These are phyloP conservation scores for Aureobasidium sp. DNA, from an alignment of 2,329 filamentous ascomycete species.

Conservation along the genomic window DNA sequence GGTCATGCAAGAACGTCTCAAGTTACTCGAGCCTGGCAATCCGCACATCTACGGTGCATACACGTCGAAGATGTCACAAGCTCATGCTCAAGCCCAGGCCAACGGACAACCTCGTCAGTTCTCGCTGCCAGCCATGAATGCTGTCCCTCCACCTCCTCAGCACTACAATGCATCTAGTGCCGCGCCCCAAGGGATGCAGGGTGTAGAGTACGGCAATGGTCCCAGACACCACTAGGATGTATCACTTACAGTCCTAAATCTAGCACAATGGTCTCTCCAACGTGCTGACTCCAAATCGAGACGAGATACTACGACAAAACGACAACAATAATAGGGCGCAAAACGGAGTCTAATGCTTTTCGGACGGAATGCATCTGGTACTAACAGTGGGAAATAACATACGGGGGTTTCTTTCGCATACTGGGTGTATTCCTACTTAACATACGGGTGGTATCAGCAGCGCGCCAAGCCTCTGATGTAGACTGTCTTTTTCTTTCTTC, in stretches of 20 bases:
- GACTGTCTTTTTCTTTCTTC: background rate
- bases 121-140: constrained; percentile 32
- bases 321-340: constrained; percentile 3
- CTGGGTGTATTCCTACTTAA: constrained; percentile 5
- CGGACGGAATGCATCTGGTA: background rate
- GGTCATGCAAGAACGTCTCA: constrained; percentile 40
- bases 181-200: constrained; percentile 40
- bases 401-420: constrained; percentile 8
- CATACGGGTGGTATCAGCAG: constrained; percentile 12
- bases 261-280: background rate
- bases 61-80: constrained; percentile 38
- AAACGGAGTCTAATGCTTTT: constrained; percentile 1
- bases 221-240: background rate
- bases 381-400: background rate
- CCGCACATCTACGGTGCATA: constrained; percentile 43
- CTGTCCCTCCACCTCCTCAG: constrained; percentile 17
- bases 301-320: background rate
- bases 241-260: background rate
- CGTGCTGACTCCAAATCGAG: background rate
- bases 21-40: constrained; percentile 39
- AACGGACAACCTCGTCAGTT: constrained; percentile 23
- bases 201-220: constrained; percentile 37
- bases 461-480: constrained; percentile 1
- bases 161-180: constrained; percentile 25
- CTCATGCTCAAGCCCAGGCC: constrained; percentile 31